Conservation (phyloP, 2,329 filamentous ascomycete genomes). For the Diaporthe capsici region DNA sequence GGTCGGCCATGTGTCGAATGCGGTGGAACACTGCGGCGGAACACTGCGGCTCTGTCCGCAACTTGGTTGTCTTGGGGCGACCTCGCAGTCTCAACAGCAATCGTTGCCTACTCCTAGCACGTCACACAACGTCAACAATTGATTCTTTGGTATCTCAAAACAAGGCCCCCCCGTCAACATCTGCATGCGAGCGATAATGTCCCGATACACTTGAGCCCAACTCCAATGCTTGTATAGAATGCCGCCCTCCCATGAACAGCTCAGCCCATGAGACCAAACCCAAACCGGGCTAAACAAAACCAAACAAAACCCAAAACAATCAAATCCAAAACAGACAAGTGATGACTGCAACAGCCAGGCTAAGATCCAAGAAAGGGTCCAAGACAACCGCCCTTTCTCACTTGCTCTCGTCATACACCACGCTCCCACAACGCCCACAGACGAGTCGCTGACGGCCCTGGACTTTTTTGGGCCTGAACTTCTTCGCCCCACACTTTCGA, state of each 20-base stretch:
- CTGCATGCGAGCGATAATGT: neutral
- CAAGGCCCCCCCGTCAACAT: slow-evolving; percentile 6
- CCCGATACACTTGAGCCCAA: slow-evolving; percentile 4
- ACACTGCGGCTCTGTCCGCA: neutral
- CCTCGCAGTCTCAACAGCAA: neutral
- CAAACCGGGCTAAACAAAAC: neutral
- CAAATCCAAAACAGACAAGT: neutral
- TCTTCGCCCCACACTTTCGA: slow-evolving; percentile 69
- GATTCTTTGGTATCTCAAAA: slow-evolving; percentile 31
- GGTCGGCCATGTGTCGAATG: neutral
- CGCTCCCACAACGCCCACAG: slow-evolving; percentile 69
- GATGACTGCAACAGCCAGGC: neutral
- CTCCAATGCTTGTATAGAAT: slow-evolving; percentile 23
- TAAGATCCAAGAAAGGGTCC: neutral
- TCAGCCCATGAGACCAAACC: neutral
- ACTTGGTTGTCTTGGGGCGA: neutral
- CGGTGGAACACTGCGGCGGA: neutral
- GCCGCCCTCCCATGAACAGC: neutral
- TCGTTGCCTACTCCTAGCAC: neutral
- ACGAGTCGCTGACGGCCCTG: slow-evolving; percentile 69
- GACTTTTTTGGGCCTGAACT: slow-evolving; percentile 72
- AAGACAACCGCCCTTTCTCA: neutral
- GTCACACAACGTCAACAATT: neutral
- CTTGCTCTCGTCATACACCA: slow-evolving; percentile 42
- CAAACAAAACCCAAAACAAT: neutral